Evolutionary conservation across 2,329 filamentous ascomycete genomes (phyloP).

Genomic region (Penicillium sp.): DNA sequence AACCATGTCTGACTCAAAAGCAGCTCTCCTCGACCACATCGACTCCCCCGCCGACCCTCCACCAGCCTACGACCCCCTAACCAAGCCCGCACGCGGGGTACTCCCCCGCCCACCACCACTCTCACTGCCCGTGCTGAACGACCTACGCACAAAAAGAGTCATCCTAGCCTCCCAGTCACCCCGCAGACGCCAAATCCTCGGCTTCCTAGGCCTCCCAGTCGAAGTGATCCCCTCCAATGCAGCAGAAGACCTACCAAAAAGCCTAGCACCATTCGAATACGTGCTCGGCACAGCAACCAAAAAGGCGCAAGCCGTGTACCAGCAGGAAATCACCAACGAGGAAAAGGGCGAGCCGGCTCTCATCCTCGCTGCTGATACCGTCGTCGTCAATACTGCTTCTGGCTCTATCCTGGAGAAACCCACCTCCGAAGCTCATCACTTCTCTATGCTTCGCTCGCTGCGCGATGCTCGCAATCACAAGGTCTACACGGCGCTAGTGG

Average conservation of each 20-base stretch:
- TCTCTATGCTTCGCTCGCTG: conserved; percentile 75
- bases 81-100: conserved; percentile 14
- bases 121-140: conserved; percentile 71
- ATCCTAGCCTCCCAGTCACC: conserved; percentile 90
- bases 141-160: conserved; percentile 72
- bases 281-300: conserved; percentile 78
- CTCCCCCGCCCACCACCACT: conserved; percentile 55
- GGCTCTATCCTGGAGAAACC: conserved; percentile 91
- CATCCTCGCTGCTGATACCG: conserved; percentile 84
- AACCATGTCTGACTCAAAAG: conserved; percentile 31
- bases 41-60: conserved; percentile 27
- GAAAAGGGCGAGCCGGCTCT: conserved; percentile 67
- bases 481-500: conserved; percentile 79
- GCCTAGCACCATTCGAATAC: conserved; percentile 79
- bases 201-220: conserved; percentile 70
- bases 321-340: conserved; percentile 53
- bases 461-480: conserved; percentile 73
- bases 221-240: conserved; percentile 80
- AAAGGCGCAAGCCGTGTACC: conserved; percentile 75
- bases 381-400: conserved; percentile 67
- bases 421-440: conserved; percentile 71
- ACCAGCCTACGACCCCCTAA: conserved; percentile 33
- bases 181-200: conserved; percentile 73
- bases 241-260: conserved; percentile 80
- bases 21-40: conserved; percentile 21